Base-by-base conservation (phyloP, 1,284 basidiomycete genomes). In the Tilletia caries region DNA sequence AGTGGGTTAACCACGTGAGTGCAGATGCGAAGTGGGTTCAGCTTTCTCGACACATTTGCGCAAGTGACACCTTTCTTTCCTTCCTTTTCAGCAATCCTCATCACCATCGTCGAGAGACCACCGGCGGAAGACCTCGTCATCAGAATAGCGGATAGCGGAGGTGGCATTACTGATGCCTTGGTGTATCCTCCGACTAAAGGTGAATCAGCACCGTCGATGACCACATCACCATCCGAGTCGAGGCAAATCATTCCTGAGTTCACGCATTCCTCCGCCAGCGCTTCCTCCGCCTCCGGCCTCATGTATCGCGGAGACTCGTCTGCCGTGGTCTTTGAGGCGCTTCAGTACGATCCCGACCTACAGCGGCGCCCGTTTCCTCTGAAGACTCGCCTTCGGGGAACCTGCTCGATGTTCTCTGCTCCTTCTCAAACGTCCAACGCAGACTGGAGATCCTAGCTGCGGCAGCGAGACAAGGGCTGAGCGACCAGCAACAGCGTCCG, bases 81-180 rank as follows among this genome's bases (percentile, higher is more conserved):
- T 27, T 64, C 5, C 5, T 46, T 58, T 37, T 10, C 50, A 67
- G 60, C 67, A 27, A 78, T 83, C 2, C 65, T 72, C 6, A 75
- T 79, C n/a, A 80, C 77, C 41, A 79, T 83, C 25, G 81, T 83
- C 3, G 76, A 77, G 23, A 78, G 79, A 0, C 77, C 77, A 18
- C 76, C 74, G 8, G 76, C 75, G 33, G 77, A 77, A n/a, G 81
- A 83, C 64, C 66, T 83, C 58, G 78, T 81, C 68, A 78, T 83
- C 20, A 70, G 81, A 15, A 76, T 83, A 34, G 77, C 76, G 1
- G 81, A 83, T 66, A 66, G 50, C 18, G 76, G 76, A 23, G 76
- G 76, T 43, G 76, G 76, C 13, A 64, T 54, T 23, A 6, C 52
- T 41, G 33, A 50, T 37, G 50, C 58, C 32, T 29, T 62, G 12